Base-by-base conservation (phyloP, 2,329 filamentous ascomycete genomes). In the Ophiostoma himal-ulmi region DNA sequence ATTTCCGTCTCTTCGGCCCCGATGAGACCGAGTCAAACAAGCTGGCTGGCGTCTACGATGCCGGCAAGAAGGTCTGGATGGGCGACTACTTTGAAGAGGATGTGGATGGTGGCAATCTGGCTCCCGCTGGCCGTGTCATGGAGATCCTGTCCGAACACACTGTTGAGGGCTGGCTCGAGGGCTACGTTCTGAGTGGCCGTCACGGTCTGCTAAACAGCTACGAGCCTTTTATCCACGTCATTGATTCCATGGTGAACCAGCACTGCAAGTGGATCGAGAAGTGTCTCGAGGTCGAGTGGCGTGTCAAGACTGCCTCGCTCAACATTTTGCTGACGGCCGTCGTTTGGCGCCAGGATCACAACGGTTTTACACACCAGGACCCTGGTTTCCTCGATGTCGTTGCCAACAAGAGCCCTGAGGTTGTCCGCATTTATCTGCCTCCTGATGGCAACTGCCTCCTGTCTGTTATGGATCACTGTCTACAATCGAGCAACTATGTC, bases 191-290 rank as follows among this genome's bases (percentile, higher is more conserved):
- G 2, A 91, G 87, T 70, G 91, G 91, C 37, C 85, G 91, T 5
- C 91, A 93, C 74, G 91, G 91, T 14, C 78, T 94, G 71, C 84
- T 94, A 71, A 93, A 93, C 83, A 91, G 88, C 77, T 94, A 94
- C 80, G 91, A 94, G 78, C 90, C 91, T 0, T 94, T 94, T 77
- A 91, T 93, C 71, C 90, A 93, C 76, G 87, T 94, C 75, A 92
- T 94, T 75, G 90, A 93, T 78, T 92, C 89, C 1, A 94, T 94
- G 91, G 91, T 94, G 72, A 93, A 92, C 78, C 91, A 85, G 81
- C 91, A 94, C 80, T 92, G 90, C 82, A 94, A 94, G 79, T 93
- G 91, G 91, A 85, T 93, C 68, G 91, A 94, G 78, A 94, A 93
- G 81, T 91, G 88, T 74, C 82, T 88, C n/a, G 91, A 93, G 76